Evolutionary conservation across 2,329 filamentous ascomycete genomes (phyloP), one percentile per base, ranked within the genome.

Genomic region (Aureobasidium sp.): DNA sequence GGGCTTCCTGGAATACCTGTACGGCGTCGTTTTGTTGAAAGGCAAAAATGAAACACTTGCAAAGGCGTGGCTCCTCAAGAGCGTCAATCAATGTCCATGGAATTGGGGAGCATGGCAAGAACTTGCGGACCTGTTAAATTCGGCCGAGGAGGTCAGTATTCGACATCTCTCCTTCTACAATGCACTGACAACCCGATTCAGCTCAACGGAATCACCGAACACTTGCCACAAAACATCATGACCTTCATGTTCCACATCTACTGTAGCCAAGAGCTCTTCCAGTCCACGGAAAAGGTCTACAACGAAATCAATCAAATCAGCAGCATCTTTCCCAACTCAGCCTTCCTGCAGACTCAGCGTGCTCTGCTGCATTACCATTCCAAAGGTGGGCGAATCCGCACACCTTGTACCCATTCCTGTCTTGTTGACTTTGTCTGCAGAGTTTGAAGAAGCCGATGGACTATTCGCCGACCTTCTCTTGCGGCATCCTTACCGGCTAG

Each of bases 81-180:
- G 92, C 70, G 90, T 97, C 10, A 89, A 95, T 72, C 78, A 91
- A 44, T 96, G 91, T 69, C 90, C 91, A 1, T 96, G 92, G 83
- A 96, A 97, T 71, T 99, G 94, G 94, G 91, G 91, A 8, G 92
- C 91, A 64, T 99, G 94, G 94, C 83, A 94, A 63, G 94, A 99
- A 76, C 84, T 99, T 73, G 90, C 89, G 4, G 86, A 86, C 42
- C 79, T 97, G 30, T 84, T 96, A 63, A 84, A 85, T 39, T 86
- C 88, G 37, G 82, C 88, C 9, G 91, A 97, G 73, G 90, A 96
- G 34, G 59, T 61, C 21, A 39, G 58, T 49, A 16, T 45, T 3
- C 5, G 16, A 3, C 6, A 10, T 16, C 32, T 25, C 13, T 6
- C 11, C 25, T 27, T 27, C 13, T 11, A 4, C 29, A 6, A 16